phyloP scores from a whole-genome alignment of 352 stramenopile species.

The Aphanomyces cochlioides region DNA sequence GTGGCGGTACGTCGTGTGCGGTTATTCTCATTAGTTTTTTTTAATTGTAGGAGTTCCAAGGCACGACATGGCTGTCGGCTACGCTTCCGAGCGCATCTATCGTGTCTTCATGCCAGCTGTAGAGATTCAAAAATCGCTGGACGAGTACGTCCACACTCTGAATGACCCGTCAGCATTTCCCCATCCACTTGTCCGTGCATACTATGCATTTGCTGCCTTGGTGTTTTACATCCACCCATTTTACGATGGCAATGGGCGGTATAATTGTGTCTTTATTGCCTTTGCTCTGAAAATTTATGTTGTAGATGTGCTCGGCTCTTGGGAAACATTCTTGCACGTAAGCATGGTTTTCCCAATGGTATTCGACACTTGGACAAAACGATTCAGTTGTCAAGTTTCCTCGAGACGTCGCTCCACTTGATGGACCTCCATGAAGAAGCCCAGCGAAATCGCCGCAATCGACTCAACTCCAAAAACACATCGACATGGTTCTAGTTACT shows the following conservation, averaged over 20 bases:
- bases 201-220: constrained; percentile 73
- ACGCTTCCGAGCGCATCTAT: constrained; percentile 74
- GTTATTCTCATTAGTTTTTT: not conserved
- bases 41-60: constrained; percentile 47
- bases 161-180: constrained; percentile 42
- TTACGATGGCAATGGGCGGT: constrained; percentile 77
- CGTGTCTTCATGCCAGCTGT: constrained; percentile 67
- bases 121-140: constrained; percentile 51
- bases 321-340: constrained; percentile 71
- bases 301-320: constrained; percentile 49
- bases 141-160: constrained; percentile 44
- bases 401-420: constrained; percentile 67
- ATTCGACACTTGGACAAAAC: constrained; percentile 75
- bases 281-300: not conserved
- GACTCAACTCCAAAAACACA: constrained; percentile 53
- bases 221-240: constrained; percentile 86
- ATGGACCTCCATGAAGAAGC: constrained; percentile 63
- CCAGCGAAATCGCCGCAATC: constrained; percentile 45
- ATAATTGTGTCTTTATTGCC: not conserved
- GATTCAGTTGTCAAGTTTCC: constrained; percentile 65
- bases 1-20: constrained; percentile 11
- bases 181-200: constrained; percentile 61
- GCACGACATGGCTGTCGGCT: constrained; percentile 59
- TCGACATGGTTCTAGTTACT: constrained; percentile 84
- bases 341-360: constrained; percentile 56